Conservation (phyloP, 2,329 filamentous ascomycete genomes). For the Sporothrix pallida region DNA sequence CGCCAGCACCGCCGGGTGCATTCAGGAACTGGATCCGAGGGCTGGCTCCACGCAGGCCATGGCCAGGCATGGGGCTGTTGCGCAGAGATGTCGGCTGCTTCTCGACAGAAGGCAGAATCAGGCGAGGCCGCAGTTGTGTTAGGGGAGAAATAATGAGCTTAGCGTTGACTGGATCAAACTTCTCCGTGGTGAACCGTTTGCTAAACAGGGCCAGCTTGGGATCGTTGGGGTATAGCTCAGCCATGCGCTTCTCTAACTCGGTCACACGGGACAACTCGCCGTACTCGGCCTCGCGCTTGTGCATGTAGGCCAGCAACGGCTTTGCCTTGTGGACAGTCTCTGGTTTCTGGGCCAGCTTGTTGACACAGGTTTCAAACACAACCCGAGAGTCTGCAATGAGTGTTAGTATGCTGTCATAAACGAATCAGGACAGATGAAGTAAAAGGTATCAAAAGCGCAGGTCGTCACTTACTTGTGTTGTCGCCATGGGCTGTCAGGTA, state of each 20-base stretch:
- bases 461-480: constrained; percentile 75
- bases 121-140: constrained; percentile 74
- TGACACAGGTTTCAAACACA: constrained; percentile 93
- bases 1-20: neutral
- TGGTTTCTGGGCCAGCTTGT: constrained; percentile 76
- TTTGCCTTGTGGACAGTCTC: constrained; percentile 78
- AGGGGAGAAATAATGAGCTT: constrained; percentile 82
- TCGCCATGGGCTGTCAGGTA: constrained; percentile 92
- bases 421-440: no score
- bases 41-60: constrained; percentile 32
- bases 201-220: constrained; percentile 76
- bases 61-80: constrained; percentile 51
- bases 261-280: constrained; percentile 90
- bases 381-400: constrained; percentile 77
- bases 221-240: constrained; percentile 89
- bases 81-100: constrained; percentile 51
- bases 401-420: constrained; percentile 34
- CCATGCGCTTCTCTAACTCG: constrained; percentile 91
- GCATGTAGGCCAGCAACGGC: constrained; percentile 86
- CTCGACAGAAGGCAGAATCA: constrained; percentile 58
- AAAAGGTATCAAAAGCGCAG: neutral
- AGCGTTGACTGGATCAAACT: constrained; percentile 82
- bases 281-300: constrained; percentile 93
- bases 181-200: constrained; percentile 72
- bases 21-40: constrained; percentile 29